Percentiles rank a stretch among this genome's conserved stretches.
Evolutionary conservation across 495 filamentous ascomycete genomes (phyloP).

Genomic region (Lasiosphaeria hispida): DNA sequence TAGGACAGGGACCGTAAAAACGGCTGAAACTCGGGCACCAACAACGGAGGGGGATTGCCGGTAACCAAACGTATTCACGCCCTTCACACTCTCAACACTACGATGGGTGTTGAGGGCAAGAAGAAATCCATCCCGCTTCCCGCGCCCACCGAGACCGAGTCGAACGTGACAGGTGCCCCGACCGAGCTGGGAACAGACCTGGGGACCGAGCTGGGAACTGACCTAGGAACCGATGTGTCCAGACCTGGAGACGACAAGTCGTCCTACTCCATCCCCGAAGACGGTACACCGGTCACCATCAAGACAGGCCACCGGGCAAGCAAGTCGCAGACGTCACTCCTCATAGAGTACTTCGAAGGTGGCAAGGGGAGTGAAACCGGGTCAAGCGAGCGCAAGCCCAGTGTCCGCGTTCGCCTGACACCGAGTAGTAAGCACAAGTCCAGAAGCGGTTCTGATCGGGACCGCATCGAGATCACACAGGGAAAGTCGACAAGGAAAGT

Average conservation of each 20-base stretch:
- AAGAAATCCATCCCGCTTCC: conserved; percentile 61
- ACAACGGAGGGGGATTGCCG: conserved; percentile 20
- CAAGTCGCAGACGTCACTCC: conserved; percentile 82
- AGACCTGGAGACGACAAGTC: conserved; percentile 68
- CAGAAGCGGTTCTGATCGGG: conserved; percentile 51
- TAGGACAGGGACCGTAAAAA: conserved; percentile 22
- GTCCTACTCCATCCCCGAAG: conserved; percentile 87
- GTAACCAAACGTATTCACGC: conserved; percentile 19
- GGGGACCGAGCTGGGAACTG: conserved; percentile 64
- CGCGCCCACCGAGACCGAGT: conserved; percentile 76
- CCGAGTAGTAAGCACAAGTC: conserved; percentile 58
- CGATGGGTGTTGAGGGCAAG: conserved; percentile 67
- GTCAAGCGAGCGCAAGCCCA: conserved; percentile 65
- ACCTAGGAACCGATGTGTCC: conserved; percentile 70
- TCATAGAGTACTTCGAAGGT: conserved; percentile 98
- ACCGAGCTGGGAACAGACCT: conserved; percentile 46
- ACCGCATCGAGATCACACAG: conserved; percentile 77
- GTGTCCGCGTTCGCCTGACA: conserved; percentile 91
- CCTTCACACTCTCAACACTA: conserved; percentile 26
- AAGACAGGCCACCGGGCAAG: conserved; percentile 64
- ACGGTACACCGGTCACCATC: conserved; percentile 91
- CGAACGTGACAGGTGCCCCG: conserved; percentile 45
- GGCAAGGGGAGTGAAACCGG: conserved; percentile 60
- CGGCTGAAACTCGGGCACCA: conserved; percentile 28
- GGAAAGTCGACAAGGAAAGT: conserved; percentile 53